phyloP scores from a whole-genome alignment of 345 rosid genomes.

The Citrus reticulata region DNA sequence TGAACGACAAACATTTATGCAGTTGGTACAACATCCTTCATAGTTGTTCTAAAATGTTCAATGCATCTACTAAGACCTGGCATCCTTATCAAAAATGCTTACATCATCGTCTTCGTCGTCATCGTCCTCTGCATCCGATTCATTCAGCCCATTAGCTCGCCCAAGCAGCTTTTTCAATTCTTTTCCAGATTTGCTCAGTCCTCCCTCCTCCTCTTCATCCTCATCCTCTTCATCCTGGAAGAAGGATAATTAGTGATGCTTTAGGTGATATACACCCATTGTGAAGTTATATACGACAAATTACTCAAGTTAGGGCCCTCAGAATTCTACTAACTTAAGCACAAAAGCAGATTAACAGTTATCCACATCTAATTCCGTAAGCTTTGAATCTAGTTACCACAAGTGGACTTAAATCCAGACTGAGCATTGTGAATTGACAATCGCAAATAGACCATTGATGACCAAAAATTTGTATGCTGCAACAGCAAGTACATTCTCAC shows the following conservation, averaged over 20 bases:
- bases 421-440: neutral
- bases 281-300: neutral
- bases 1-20: neutral
- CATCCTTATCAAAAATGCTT: slow-evolving; percentile 30
- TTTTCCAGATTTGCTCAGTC: slow-evolving; percentile 90
- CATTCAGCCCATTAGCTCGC: slow-evolving; percentile 59
- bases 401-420: neutral
- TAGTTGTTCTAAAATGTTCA: neutral
- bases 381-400: neutral
- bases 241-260: neutral
- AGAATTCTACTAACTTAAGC: neutral
- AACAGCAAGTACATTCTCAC: neutral
- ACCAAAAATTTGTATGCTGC: neutral
- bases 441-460: neutral
- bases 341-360: neutral
- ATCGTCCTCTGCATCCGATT: slow-evolving; percentile 83
- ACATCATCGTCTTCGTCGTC: slow-evolving; percentile 79
- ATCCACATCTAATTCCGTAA: neutral
- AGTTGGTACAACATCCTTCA: neutral
- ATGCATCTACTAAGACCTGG: neutral
- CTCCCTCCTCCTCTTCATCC: slow-evolving; percentile 86
- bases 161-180: slow-evolving; percentile 93
- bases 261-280: neutral
- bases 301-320: neutral
- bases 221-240: slow-evolving; percentile 87